Percentiles rank a stretch among this genome's conserved stretches.
These are phyloP conservation scores for Vitis cinerea DNA, from an alignment of 164 flowering plant genomes.

Conservation along the genomic window DNA sequence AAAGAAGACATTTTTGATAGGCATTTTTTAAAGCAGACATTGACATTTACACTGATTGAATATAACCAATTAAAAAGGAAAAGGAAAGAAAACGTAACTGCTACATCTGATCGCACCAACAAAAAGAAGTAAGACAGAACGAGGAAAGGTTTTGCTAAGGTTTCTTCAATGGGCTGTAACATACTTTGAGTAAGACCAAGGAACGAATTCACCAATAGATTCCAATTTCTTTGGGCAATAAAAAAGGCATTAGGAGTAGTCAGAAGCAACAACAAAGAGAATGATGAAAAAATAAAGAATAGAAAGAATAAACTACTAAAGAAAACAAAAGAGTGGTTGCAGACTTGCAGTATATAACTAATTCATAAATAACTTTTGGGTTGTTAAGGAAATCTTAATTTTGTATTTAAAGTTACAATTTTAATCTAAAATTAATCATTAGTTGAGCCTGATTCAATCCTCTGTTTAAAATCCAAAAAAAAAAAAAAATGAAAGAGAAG, in stretches of 20 bases:
- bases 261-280: conserved; percentile 6
- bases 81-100: conserved; percentile 13
- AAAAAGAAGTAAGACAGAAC: conserved; percentile 1
- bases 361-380: not conserved
- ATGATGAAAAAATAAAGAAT: not conserved
- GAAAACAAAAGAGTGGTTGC: not conserved
- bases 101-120: conserved; percentile 1
- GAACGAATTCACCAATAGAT: not conserved
- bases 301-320: not conserved
- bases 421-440: no score
- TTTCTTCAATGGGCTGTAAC: conserved; percentile 14
- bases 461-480: no score
- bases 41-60: conserved; percentile 14
- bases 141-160: conserved; percentile 6
- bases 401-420: no score
- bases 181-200: not conserved
- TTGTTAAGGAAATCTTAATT: no score
- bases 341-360: not conserved
- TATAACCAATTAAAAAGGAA: not conserved
- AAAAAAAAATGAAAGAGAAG: no score
- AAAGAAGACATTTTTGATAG: conserved; percentile 4
- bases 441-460: no score
- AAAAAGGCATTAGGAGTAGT: conserved; percentile 10
- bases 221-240: not conserved
- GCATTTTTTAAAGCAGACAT: conserved; percentile 9